Evolutionary conservation across 495 filamentous ascomycete genomes (phyloP).

Genomic region (Penicillium paradoxum): DNA sequence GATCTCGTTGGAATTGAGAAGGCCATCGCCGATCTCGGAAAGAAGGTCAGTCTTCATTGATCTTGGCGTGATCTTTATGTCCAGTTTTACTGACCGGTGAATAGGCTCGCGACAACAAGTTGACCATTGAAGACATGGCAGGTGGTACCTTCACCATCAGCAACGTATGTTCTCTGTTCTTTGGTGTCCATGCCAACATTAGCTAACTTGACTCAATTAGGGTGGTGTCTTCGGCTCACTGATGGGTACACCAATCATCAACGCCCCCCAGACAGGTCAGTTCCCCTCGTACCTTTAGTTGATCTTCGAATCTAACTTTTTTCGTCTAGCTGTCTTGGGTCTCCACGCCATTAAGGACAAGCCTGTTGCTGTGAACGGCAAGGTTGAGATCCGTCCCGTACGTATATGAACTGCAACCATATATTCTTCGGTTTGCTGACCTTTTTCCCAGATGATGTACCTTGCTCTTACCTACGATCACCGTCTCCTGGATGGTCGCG

Average conservation of each 20-base stretch:
- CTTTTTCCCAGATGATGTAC: conserved; percentile 84
- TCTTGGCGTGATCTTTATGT: not conserved
- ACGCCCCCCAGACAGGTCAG: conserved; percentile 79
- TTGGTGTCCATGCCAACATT: not conserved
- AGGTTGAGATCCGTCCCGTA: conserved; percentile 85
- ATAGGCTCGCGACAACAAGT: conserved; percentile 87
- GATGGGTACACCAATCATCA: conserved; percentile 99
- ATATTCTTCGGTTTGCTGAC: conserved; percentile 14
- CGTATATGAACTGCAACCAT: conserved; percentile 10
- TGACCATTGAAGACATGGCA: conserved; percentile 99
- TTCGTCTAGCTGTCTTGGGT: conserved; percentile 75
- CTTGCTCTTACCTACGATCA: conserved; percentile 97
- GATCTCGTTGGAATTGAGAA: conserved; percentile 88
- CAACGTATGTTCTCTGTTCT: conserved; percentile 58
- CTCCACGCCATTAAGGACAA: conserved; percentile 98
- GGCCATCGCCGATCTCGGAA: conserved; percentile 86
- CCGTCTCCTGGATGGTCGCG: conserved; percentile 87
- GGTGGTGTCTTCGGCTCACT: conserved; percentile 72
- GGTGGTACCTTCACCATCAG: conserved; percentile 98
- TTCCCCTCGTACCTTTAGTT: not conserved
- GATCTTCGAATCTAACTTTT: conserved; percentile 15
- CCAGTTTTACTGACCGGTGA: not conserved
- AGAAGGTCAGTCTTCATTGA: conserved; percentile 60
- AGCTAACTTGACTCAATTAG: conserved; percentile 31
- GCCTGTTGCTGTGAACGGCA: conserved; percentile 82